These are phyloP conservation scores for Leccinellum albellum DNA, from an alignment of 768 basidiomycete genomes.

Conservation along the genomic window DNA sequence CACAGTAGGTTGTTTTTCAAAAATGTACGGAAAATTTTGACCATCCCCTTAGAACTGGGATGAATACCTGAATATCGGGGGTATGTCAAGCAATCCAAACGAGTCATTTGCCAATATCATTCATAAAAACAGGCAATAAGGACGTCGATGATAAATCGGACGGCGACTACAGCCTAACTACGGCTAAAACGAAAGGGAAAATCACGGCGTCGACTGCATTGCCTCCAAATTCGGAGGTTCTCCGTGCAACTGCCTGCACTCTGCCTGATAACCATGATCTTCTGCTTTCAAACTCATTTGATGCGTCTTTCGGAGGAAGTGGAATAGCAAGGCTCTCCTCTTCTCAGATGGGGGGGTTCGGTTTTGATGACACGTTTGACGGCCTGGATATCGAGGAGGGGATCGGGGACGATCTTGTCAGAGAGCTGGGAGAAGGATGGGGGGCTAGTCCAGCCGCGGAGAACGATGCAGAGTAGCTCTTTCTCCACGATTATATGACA, in stretches of 20 bases:
- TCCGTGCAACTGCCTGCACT: conserved; percentile 55
- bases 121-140: conserved; percentile 5
- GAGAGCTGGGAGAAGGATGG: conserved; percentile 74
- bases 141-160: conserved; percentile 37
- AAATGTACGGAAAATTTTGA: too few species aligned
- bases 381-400: conserved; percentile 55
- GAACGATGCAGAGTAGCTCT: conserved; percentile 13
- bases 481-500: neutral
- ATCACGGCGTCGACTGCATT: conserved; percentile 21
- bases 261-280: conserved; percentile 71
- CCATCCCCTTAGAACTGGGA: conserved; percentile 52
- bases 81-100: conserved; percentile 26
- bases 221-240: conserved; percentile 37
- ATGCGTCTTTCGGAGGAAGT: conserved; percentile 50
- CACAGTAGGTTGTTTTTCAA: conserved; percentile 39
- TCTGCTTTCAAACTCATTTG: conserved; percentile 63
- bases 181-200: conserved; percentile 18
- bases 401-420: conserved; percentile 70
- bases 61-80: conserved; percentile 49
- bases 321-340: conserved; percentile 42
- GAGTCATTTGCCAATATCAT: neutral
- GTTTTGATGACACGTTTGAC: conserved; percentile 54
- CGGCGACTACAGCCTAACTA: conserved; percentile 48
- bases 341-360: conserved; percentile 50
- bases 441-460: conserved; percentile 26